Base-by-base conservation (phyloP, 306 rosid genomes). In the Casuarina glauca region DNA sequence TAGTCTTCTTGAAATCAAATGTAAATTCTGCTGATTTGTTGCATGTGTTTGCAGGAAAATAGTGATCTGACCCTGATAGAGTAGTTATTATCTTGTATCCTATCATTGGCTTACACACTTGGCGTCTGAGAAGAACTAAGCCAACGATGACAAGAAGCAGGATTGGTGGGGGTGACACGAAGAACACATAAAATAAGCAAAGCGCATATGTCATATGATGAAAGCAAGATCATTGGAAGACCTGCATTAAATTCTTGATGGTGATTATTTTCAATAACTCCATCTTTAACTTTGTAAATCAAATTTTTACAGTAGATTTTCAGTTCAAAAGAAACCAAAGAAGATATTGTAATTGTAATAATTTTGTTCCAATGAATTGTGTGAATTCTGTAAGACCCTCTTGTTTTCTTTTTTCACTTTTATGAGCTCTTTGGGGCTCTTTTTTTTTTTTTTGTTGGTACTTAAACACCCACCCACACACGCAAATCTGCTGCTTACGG, bases 1-100 rank as follows among this genome's bases (percentile, higher is more conserved):
- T 36, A 41, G 35, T 20, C 50, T 13, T 42, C 50, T 66, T 43
- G 6, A 42, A 6, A 41, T 41, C 6, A 42, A 42, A 66, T 61
- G 52, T 19, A 57, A 60, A 32, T 20, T 2, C 64, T 41, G 20
- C 50, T 81, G n/a, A 43, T 35, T 64, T 70, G 4, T 9, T 35
- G 12, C n/a, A 41, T 61, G 32, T 36, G 57, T 80, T 71, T 78
- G 69, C 86, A 82, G 85, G 83, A 82, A 78, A 45, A 64, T 15
- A 61, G 46, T 50, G 70, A 2, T 41, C 62, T 38, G 26, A 41
- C 70, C 48, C 70, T 2, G 49, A 41, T 41, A 17, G 35, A 4
- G 20, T 39, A 26, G 6, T 38, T 64, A 17, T 15, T 64, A 32
- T 11, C 70, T 39, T 73, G 79, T 78, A 57, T 20, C 73, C 63